Evolutionary conservation across 345 rosid species (phyloP), one percentile per base, ranked within the genome.

Genomic region (Raphanus sativus): DNA sequence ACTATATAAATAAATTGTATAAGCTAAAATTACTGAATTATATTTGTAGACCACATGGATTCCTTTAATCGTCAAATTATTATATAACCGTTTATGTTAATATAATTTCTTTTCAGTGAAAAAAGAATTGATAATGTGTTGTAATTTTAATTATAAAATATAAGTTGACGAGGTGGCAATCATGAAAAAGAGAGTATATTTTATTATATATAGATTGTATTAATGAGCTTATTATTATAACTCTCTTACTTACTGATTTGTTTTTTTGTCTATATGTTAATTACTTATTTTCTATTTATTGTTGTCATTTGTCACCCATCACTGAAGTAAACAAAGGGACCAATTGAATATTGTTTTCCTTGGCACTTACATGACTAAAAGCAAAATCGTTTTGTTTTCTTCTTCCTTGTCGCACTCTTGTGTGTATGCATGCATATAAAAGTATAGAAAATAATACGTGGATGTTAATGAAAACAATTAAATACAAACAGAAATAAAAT

Each of bases 361-460:
- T 61, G 50, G 65, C 74, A 67, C 48, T 11, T 67, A 50, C 12
- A 45, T 61, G 73, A 52, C 69, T 60, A 72, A 78, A 78, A 73
- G 77, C 56, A 72, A 78, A 45, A 59, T 62, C 15, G 59, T 62
- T 50, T 69, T 68, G 82, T 74, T 55, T 54, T 69, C 78, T 79
- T 79, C 40, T 52, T 21, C 9, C 6, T 74, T 74, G 82, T 79
- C 82, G 70, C 15, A 62, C 8, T 33, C 63, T 60, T 16, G 59
- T 29, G 56, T 76, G 32, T 62, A 56, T 77, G 52, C 59, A 73
- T 73, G 78, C 75, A 79, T 54, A 67, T 50, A 67, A 58, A 63
- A 7, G 15, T 33, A 67, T 9, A 48, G 7, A 50, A 61, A 62
- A 62, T 16, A 68, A 48, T 67, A 66, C 25, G 55, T 15, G 60